Evolutionary conservation across 2,329 filamentous ascomycete genomes (phyloP).

Genomic region (Monosporascus ibericus): DNA sequence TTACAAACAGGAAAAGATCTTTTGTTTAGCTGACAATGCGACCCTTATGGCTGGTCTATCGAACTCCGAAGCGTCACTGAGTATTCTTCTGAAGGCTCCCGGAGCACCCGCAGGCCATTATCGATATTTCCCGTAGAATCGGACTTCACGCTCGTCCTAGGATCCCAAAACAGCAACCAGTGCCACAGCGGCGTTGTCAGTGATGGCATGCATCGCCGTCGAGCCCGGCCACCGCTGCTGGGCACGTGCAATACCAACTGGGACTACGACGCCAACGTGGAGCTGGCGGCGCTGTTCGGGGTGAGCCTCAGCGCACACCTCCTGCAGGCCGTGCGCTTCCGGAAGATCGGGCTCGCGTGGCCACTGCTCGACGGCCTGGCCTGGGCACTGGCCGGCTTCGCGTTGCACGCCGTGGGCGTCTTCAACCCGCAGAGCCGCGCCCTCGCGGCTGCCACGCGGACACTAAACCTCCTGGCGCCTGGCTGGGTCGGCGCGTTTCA

Average conservation of each 20-base stretch:
- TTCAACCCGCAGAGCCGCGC: not conserved
- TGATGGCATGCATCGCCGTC: not conserved
- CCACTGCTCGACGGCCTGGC: not conserved
- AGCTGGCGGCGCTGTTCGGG: not conserved
- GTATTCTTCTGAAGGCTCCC: not conserved
- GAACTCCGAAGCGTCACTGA: not conserved
- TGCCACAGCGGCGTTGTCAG: not conserved
- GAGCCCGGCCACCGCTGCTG: not conserved
- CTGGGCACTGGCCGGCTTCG: not conserved
- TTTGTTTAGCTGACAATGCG: not conserved
- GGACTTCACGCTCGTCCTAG: not conserved
- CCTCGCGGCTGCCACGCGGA: not conserved
- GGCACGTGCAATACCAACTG: not conserved
- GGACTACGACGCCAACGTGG: not conserved
- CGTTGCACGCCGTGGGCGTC: not conserved
- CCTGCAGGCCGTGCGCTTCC: not conserved
- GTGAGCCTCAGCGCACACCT: not conserved
- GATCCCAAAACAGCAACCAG: not conserved
- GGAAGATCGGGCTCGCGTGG: not conserved
- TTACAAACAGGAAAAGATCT: too few relatives aligned
- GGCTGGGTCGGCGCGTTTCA: not conserved
- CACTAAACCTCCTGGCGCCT: not conserved
- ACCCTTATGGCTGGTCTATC: not conserved
- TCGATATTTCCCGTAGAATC: not conserved
- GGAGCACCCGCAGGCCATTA: not conserved